Evolutionary conservation across 1,284 basidiomycete genomes (phyloP).

Genomic region (Ceratobasidium sp.): DNA sequence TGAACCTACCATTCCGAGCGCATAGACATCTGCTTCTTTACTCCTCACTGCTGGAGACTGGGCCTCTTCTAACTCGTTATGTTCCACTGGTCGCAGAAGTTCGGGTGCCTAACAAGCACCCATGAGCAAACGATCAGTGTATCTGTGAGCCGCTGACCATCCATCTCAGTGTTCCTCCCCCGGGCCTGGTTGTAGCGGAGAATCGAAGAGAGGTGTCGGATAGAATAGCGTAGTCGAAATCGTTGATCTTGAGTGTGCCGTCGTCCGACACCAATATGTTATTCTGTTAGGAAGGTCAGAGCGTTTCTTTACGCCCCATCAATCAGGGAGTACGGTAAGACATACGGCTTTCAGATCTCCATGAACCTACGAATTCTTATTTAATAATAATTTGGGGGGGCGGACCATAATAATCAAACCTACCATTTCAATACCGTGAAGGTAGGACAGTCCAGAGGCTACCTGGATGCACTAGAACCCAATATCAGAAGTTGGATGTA

Average conservation of each 20-base stretch:
- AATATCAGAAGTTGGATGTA: background rate
- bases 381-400: too few relatives aligned
- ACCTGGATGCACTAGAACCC: background rate
- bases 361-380: too few relatives aligned
- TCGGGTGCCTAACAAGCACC: background rate
- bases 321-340: too few relatives aligned
- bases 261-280: slow-evolving; percentile 1
- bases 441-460: background rate
- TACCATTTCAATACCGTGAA: background rate
- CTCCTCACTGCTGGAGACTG: too few relatives aligned
- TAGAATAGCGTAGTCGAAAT: background rate
- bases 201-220: background rate
- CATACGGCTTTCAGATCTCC: slow-evolving; percentile 7
- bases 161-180: background rate
- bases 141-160: background rate
- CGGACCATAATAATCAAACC: background rate
- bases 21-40: background rate
- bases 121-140: background rate
- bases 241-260: background rate
- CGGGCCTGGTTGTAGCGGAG: background rate
- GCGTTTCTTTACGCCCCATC: too few relatives aligned
- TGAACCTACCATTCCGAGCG: slow-evolving; percentile 9
- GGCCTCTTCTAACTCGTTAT: too few relatives aligned
- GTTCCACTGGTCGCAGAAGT: background rate
- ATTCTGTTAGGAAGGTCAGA: background rate